Evolutionary conservation across 2,329 filamentous ascomycete genomes (phyloP).

Genomic region (Septoria linicola): DNA sequence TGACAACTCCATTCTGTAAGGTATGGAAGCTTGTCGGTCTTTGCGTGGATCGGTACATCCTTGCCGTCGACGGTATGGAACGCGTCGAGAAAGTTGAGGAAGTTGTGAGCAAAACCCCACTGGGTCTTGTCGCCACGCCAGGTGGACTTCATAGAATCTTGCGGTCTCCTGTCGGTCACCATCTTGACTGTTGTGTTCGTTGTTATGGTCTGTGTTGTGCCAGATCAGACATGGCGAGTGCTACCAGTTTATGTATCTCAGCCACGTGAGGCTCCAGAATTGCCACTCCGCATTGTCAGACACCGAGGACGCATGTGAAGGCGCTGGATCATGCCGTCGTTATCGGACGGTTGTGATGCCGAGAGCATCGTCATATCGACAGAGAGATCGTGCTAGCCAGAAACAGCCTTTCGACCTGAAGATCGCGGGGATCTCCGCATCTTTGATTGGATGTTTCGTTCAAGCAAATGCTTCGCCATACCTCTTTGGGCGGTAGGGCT

Average conservation of each 20-base stretch:
- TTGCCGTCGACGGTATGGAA: conserved; percentile 17
- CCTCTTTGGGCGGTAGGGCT: conserved; percentile 5
- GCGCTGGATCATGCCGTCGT: conserved; percentile 10
- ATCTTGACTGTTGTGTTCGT: conserved; percentile 12
- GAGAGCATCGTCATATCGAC: conserved; percentile 11
- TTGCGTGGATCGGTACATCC: conserved; percentile 21
- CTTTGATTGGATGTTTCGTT: conserved; percentile 11
- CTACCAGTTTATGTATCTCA: conserved; percentile 3
- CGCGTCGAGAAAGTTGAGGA: conserved; percentile 20
- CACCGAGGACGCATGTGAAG: conserved; percentile 15
- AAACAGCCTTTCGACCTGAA: conserved; percentile 6
- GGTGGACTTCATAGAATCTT: conserved; percentile 29
- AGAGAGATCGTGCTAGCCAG: conserved; percentile 4
- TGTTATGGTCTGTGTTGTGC: background rate
- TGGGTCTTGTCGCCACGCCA: conserved; percentile 25
- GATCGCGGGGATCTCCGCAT: conserved; percentile 1
- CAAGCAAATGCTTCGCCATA: conserved; percentile 10
- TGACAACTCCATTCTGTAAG: conserved; percentile 40
- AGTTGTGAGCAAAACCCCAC: conserved; percentile 24
- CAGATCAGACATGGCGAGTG: background rate
- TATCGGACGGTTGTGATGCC: conserved; percentile 5
- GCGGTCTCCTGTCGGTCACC: conserved; percentile 20
- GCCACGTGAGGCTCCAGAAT: conserved; percentile 9
- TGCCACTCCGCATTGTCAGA: conserved; percentile 9
- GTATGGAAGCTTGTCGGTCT: conserved; percentile 43